Evolutionary conservation across 306 rosid species (phyloP).

Genomic region (Abrus pulchellus): DNA sequence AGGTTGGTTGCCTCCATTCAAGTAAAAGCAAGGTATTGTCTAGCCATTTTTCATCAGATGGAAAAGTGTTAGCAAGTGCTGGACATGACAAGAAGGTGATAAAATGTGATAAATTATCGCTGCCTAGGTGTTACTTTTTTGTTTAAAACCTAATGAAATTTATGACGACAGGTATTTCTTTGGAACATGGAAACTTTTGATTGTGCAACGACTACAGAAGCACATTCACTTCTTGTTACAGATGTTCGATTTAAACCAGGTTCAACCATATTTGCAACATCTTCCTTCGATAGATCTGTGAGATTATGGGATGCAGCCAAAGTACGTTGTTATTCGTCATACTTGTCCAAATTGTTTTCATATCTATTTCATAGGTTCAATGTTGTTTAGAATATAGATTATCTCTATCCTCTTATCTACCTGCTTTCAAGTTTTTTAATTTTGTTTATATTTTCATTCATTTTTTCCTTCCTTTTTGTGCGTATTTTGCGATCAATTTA

Average conservation of each 20-base stretch:
- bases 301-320: conserved; percentile 71
- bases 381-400: conserved; percentile 32
- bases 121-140: not conserved
- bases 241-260: conserved; percentile 70
- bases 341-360: conserved; percentile 32
- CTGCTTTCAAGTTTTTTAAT: conserved; percentile 18
- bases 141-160: conserved; percentile 41
- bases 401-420: conserved; percentile 13
- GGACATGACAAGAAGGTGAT: conserved; percentile 73
- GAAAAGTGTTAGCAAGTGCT: conserved; percentile 65
- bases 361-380: conserved; percentile 14
- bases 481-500: conserved; percentile 31
- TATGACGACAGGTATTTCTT: conserved; percentile 62
- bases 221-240: conserved; percentile 63
- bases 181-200: conserved; percentile 67
- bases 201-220: conserved; percentile 53
- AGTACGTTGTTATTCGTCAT: conserved; percentile 52
- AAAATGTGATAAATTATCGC: conserved; percentile 25
- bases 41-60: conserved; percentile 76
- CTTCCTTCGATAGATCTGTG: conserved; percentile 72
- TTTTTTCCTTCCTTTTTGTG: conserved; percentile 9
- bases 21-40: conserved; percentile 61
- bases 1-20: conserved; percentile 59
- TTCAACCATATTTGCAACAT: conserved; percentile 71
- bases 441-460: not conserved